Evolutionary conservation across 176 grass and related monocot species (phyloP).

Genomic region (Pontederia crassipes): DNA sequence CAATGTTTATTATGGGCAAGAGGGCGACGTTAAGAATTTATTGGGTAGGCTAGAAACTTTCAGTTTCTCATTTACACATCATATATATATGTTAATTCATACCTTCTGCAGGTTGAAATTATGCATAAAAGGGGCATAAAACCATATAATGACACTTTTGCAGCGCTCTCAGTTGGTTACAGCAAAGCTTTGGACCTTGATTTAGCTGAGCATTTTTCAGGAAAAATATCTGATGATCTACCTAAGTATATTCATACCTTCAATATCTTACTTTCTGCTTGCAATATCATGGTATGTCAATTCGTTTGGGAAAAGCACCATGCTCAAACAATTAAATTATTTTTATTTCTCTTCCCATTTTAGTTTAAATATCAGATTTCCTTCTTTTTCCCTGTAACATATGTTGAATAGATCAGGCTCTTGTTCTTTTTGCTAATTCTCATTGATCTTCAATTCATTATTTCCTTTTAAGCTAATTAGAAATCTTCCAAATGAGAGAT

Average conservation of each 20-base stretch:
- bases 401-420: neutral
- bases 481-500: no score
- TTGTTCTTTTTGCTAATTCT: neutral
- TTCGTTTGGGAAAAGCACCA: neutral
- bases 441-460: neutral
- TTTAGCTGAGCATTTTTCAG: constrained; percentile 57
- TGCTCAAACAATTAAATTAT: neutral
- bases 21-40: neutral
- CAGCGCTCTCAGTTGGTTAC: constrained; percentile 42
- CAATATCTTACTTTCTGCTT: constrained; percentile 61
- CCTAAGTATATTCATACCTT: constrained; percentile 35
- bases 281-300: constrained; percentile 53
- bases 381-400: neutral
- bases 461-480: neutral
- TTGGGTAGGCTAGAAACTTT: neutral
- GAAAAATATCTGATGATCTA: constrained; percentile 47
- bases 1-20: no score
- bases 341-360: constrained; percentile 3
- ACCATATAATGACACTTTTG: constrained; percentile 41
- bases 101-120: constrained; percentile 44
- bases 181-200: constrained; percentile 57
- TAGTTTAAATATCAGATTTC: neutral
- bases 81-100: neutral
- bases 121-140: constrained; percentile 51
- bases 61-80: neutral